Evolutionary conservation across 768 basidiomycete species (phyloP), one percentile per base, ranked within the genome.

Genomic region (Auricularia sp.): DNA sequence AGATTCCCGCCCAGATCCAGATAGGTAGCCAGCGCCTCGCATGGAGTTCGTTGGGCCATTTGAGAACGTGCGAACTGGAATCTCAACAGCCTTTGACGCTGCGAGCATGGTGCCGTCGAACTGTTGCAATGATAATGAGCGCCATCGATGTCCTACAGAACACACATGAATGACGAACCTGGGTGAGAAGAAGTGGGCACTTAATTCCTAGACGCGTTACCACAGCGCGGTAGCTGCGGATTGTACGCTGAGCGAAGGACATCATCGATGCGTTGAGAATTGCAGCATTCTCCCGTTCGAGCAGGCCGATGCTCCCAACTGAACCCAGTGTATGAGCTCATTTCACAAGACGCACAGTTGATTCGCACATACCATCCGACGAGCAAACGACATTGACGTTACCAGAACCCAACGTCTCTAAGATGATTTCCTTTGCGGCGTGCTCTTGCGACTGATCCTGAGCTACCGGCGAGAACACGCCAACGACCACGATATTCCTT

Each of bases 11-110:
- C 75, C 54, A 77, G 71, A 8, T 6, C 78, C 79, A 1, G 85
- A 80, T 4, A 87, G 75, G 71, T 82, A 86, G 3, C 81, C 82
- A 4, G 85, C 86, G 8, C 86, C 86, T 61, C 86, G 76, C 85
- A 87, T 88, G 1, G 84, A 86, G 70, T 87, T 87, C 1, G 86
- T 88, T 5, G 85, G 82, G 2, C 84, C 84, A 53, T 79, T 81
- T 23, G 79, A 80, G 70, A 81, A 88, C 0, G 87, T 88, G 63
- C 82, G 78, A 68, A 88, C 83, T 2, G 87, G 87, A 44, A 87
- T 75, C 35, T 75, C 74, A 0, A 80, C 81, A 1, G 85, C 86
- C 53, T 80, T 73, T 18, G 68, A 68, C 61, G 66, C 67, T 3
- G 65, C 69, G 56, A 71, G 62, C 3, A 73, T 61, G 0, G 74